Conservation (phyloP, 306 rosid species). For the Betula pendula region DNA sequence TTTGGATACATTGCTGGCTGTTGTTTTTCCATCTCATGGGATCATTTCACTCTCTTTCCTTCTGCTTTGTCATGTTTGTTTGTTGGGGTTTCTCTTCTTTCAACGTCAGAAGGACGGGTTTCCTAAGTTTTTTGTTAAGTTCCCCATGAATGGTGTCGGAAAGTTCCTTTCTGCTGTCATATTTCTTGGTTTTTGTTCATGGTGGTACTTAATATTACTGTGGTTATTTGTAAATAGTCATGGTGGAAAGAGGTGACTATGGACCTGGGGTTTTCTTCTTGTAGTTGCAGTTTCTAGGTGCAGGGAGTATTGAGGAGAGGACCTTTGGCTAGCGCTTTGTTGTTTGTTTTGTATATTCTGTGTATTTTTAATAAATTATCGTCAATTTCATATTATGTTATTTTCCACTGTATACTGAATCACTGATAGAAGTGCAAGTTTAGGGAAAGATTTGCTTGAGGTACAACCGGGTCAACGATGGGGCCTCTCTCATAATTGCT, state of each 20-base stretch:
- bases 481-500: too few species aligned
- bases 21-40: slow-evolving; percentile 49
- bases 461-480: too few species aligned
- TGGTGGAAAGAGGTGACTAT: slow-evolving; percentile 38
- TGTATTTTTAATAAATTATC: slow-evolving; percentile 38
- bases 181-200: slow-evolving; percentile 55
- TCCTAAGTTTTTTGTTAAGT: slow-evolving; percentile 29
- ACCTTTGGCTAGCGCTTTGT: slow-evolving; percentile 28
- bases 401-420: too few species aligned
- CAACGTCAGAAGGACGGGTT: slow-evolving; percentile 39
- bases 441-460: too few species aligned
- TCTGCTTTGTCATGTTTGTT: slow-evolving; percentile 27
- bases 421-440: too few species aligned
- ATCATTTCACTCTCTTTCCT: slow-evolving; percentile 39
- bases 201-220: slow-evolving; percentile 47
- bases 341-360: slow-evolving; percentile 43
- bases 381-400: slow-evolving; percentile 16
- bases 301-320: slow-evolving; percentile 33
- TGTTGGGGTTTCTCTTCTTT: slow-evolving; percentile 40
- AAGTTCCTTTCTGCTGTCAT: slow-evolving; percentile 34
- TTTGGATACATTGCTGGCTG: slow-evolving; percentile 53
- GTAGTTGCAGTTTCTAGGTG: slow-evolving; percentile 27
- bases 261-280: slow-evolving; percentile 38
- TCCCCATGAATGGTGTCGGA: slow-evolving; percentile 39
- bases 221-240: slow-evolving; percentile 58